Evolutionary conservation across 805 yeast species (phyloP), one percentile per base, ranked within the genome.

Genomic region (Kodamaea jinghongensis): DNA sequence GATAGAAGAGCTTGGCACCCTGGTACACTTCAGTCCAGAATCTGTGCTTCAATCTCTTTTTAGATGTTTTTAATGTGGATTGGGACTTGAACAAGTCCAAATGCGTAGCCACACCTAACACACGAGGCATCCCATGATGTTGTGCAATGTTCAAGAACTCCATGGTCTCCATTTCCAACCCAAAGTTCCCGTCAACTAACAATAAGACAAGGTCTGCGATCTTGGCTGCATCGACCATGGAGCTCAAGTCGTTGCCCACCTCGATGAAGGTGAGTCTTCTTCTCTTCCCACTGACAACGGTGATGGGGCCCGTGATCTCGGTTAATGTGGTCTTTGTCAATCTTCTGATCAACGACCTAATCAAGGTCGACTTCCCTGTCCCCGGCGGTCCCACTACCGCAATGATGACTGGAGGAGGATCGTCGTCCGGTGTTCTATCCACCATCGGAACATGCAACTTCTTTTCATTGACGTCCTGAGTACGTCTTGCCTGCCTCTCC

Each of bases 381-480:
- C 99, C 99, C 7, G 96, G 96, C 9, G 99, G 99, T 0, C 99
- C 99, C 9, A 93, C 96, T 6, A 93, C 96, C 0, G 96, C 96
- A 16, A 93, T 88, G 41, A 93, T 81, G 15, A 93, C 83, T 30
- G 99, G 99, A 14, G 97, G 97, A 3, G 98, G 96, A 51, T 87
- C 95, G 55, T 91, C 96, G 42, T 91, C 98, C 0, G 98, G 97
- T 0, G 97, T 89, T 51, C 98, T 74, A 60, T 93, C 96, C 36
- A 93, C 84, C 97, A 93, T 90, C 11, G 99, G 98, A 14, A 90
- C 97, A 70, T 93, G 98, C 56, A 85, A 75, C 56, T 82, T 85
- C 56, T 76, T 82, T 61, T 93, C 98, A 46, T 80, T 75, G 39
- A 78, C 73, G 56, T 93, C 99, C 48, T 84, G 84, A 4, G 95